phyloP scores from a whole-genome alignment of 495 filamentous ascomycete genomes.

The Evansstolkia leycettana region DNA sequence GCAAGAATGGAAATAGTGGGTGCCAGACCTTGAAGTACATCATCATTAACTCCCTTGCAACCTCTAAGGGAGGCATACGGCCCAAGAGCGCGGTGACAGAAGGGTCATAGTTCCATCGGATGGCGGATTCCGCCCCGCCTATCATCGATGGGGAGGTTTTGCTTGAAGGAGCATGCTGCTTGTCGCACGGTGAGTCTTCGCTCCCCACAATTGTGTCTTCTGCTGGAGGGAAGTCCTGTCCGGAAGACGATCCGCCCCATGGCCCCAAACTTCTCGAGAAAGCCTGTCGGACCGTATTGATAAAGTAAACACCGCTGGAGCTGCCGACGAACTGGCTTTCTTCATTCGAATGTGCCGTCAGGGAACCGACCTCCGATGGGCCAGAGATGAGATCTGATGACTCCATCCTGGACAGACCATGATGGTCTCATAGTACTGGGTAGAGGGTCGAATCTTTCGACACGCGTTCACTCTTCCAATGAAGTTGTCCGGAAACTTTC shows the following conservation, averaged over 20 bases:
- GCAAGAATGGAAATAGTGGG: slow-evolving; percentile 37
- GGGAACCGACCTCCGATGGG: slow-evolving; percentile 25
- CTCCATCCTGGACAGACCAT: slow-evolving; percentile 19
- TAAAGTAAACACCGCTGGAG: slow-evolving; percentile 31
- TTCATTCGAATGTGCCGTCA: slow-evolving; percentile 29
- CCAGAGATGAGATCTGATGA: slow-evolving; percentile 16
- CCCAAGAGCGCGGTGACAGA: slow-evolving; percentile 16
- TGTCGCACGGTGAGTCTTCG: slow-evolving; percentile 13
- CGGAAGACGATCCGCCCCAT: slow-evolving; percentile 6
- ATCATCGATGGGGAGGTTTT: slow-evolving; percentile 2
- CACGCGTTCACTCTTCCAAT: no score
- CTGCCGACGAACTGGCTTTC: slow-evolving; percentile 31
- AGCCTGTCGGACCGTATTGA: slow-evolving; percentile 30
- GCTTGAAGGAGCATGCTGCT: slow-evolving; percentile 9
- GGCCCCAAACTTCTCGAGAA: slow-evolving; percentile 17
- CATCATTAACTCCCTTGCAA: slow-evolving; percentile 26
- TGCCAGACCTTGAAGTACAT: slow-evolving; percentile 34
- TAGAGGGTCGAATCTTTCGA: no score
- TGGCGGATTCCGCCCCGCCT: slow-evolving; percentile 4
- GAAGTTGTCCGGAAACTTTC: no score
- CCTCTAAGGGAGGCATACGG: slow-evolving; percentile 15
- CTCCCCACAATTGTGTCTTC: slow-evolving; percentile 28
- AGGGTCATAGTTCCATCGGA: slow-evolving; percentile 24
- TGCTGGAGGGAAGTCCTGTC: slow-evolving; percentile 21
- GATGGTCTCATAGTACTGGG: slow-evolving; percentile 1